A percentile compares a stretch with the other conserved stretches of the same genome.
Evolutionary conservation across 2,329 filamentous ascomycete genomes (phyloP).

Genomic region (Botrytis fabae): DNA sequence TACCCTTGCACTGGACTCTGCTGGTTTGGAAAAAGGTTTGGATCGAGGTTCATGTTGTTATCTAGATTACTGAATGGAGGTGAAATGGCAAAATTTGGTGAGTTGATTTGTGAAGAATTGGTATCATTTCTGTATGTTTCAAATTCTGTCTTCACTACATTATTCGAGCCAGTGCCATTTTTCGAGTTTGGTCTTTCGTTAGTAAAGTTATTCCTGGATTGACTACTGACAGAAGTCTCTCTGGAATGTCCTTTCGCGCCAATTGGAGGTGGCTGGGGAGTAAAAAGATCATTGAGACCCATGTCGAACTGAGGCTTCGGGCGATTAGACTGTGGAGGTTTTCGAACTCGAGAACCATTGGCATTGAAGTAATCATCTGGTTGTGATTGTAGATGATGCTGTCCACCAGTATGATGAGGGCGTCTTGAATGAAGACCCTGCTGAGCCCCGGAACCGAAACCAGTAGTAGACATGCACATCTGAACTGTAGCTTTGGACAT

Average conservation of each 20-base stretch:
- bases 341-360: slow-evolving; percentile 21
- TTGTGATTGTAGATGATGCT: slow-evolving; percentile 17
- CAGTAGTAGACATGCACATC: slow-evolving; percentile 81
- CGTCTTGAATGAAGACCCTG: slow-evolving; percentile 33
- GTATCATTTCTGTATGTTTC: slow-evolving; percentile 6
- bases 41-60: slow-evolving; percentile 12
- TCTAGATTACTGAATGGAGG: slow-evolving; percentile 27
- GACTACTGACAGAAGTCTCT: neutral
- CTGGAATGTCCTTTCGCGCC: slow-evolving; percentile 8
- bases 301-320: slow-evolving; percentile 40
- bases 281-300: slow-evolving; percentile 39
- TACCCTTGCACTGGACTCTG: neutral
- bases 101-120: slow-evolving; percentile 1
- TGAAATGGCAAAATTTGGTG: slow-evolving; percentile 28
- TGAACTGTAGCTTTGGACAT: slow-evolving; percentile 95
- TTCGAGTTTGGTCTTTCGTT: slow-evolving; percentile 1
- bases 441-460: slow-evolving; percentile 37
- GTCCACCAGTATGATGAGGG: slow-evolving; percentile 27
- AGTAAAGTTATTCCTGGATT: neutral
- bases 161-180: slow-evolving; percentile 9
- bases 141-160: slow-evolving; percentile 29
- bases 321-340: slow-evolving; percentile 25
- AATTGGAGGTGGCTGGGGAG: neutral
- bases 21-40: slow-evolving; percentile 26
- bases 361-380: slow-evolving; percentile 31